Percentiles rank a stretch among this genome's conserved stretches.
Conservation (phyloP, 2,329 filamentous ascomycete species). For the Coniochaeta pulveracea region DNA sequence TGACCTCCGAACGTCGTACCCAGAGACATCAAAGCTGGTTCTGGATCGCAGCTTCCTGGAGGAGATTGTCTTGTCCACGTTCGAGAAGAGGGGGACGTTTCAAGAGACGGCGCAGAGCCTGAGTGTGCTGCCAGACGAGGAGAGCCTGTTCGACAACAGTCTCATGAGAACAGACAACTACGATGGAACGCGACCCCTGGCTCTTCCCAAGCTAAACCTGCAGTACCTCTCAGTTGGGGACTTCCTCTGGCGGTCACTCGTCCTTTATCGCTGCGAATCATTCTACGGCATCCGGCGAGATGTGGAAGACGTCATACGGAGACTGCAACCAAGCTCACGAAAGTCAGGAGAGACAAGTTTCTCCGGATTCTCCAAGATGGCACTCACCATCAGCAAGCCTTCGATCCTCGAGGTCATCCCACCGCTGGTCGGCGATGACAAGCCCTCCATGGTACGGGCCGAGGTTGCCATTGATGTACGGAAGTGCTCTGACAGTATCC, state of each 20-base stretch:
- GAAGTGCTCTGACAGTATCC: constrained; percentile 62
- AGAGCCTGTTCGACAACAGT: constrained; percentile 64
- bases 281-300: constrained; percentile 93
- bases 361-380: constrained; percentile 83
- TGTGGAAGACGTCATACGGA: constrained; percentile 70
- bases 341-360: constrained; percentile 61
- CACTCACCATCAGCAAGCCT: constrained; percentile 73
- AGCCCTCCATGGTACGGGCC: constrained; percentile 74
- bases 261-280: constrained; percentile 79
- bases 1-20: constrained; percentile 74
- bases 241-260: constrained; percentile 90
- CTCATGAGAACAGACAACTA: constrained; percentile 77
- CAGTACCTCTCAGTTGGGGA: constrained; percentile 93
- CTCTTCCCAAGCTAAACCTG: constrained; percentile 87
- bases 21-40: constrained; percentile 53
- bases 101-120: constrained; percentile 65
- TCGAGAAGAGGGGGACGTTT: constrained; percentile 72
- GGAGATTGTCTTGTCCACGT: constrained; percentile 63
- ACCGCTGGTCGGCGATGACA: constrained; percentile 69
- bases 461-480: constrained; percentile 80
- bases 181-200: constrained; percentile 75
- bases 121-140: constrained; percentile 74
- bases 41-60: constrained; percentile 53
- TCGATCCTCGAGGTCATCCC: constrained; percentile 79
- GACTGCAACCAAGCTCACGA: constrained; percentile 58